A percentile compares a stretch with the other conserved stretches of the same genome.
Conservation (phyloP, 257 asterid genomes). For the Solanum corneliomulleri region DNA sequence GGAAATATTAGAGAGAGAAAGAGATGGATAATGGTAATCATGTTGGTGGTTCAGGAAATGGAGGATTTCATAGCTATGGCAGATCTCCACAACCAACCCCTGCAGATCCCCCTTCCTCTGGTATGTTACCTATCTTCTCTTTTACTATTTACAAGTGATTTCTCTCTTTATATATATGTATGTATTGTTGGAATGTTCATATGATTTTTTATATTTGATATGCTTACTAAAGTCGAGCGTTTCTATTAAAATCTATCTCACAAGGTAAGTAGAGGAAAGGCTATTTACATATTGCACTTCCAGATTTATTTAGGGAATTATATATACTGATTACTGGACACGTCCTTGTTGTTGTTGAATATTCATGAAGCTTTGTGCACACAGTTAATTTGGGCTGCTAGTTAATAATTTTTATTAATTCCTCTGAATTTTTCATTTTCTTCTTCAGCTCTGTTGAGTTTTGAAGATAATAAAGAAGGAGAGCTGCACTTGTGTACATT, state of each 20-base stretch:
- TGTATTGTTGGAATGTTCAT: too few relatives aligned
- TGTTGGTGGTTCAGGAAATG: neutral
- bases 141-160: neutral
- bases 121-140: neutral
- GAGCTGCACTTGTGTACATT: neutral
- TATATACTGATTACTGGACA: too few relatives aligned
- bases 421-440: neutral
- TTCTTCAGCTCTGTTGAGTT: neutral
- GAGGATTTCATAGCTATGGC: neutral
- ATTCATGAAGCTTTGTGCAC: neutral
- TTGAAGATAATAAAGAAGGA: neutral
- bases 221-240: neutral
- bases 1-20: neutral
- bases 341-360: neutral
- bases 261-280: neutral
- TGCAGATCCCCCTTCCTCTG: too few relatives aligned
- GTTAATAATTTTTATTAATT: neutral
- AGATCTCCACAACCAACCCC: neutral
- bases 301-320: too few relatives aligned
- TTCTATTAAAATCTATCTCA: neutral
- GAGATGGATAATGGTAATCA: neutral
- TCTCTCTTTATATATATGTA: too few relatives aligned
- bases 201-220: too few relatives aligned
- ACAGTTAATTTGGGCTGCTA: neutral
- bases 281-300: too few relatives aligned